phyloP scores from a whole-genome alignment of 305 asterid genomes.

The Fraxinus velutina region DNA sequence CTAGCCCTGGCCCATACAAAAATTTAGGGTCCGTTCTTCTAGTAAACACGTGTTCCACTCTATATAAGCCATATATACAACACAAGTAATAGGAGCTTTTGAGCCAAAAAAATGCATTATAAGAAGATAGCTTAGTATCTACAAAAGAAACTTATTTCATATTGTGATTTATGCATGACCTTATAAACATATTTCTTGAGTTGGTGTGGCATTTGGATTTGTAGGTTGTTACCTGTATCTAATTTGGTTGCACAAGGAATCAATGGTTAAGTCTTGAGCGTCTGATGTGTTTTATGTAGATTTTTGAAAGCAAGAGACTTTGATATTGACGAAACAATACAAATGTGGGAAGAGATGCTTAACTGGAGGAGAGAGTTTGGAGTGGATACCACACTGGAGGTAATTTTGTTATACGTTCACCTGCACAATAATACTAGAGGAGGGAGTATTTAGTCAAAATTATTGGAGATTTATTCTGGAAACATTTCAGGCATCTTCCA shows the following conservation, averaged over 20 bases:
- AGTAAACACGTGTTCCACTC: background rate
- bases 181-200: background rate
- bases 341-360: constrained; percentile 97
- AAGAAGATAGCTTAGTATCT: background rate
- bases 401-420: constrained; percentile 29
- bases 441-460: background rate
- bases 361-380: constrained; percentile 87
- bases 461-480: constrained; percentile 12
- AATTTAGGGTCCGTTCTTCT: background rate
- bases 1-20: background rate
- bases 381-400: constrained; percentile 85
- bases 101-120: background rate
- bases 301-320: constrained; percentile 90
- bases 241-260: constrained; percentile 7
- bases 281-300: constrained; percentile 37
- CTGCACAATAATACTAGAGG: constrained; percentile 1
- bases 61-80: background rate
- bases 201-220: background rate
- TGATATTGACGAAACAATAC: constrained; percentile 58
- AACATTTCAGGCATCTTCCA: constrained; percentile 4
- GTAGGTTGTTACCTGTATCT: constrained; percentile 17
- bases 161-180: background rate
- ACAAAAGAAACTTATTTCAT: background rate
- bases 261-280: constrained; percentile 15
- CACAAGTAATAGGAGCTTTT: background rate